phyloP scores from a whole-genome alignment of 129 eudicot species.

The Silybum marianum region DNA sequence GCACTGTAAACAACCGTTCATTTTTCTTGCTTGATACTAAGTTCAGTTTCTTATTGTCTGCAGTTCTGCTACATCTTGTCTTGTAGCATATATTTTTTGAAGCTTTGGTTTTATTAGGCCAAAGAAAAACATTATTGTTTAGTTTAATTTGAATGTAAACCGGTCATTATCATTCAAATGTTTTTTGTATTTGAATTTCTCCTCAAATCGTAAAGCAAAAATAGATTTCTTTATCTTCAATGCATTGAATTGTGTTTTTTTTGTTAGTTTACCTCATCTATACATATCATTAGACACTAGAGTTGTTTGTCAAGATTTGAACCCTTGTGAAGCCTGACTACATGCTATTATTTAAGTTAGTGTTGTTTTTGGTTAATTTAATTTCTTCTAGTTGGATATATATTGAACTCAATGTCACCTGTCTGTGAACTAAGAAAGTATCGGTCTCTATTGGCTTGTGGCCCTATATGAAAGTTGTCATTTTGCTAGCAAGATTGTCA shows the following conservation, averaged over 20 bases:
- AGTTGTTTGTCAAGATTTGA: background rate
- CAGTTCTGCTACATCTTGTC: conserved; percentile 12
- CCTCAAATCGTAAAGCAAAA: background rate
- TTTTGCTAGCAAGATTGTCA: conserved; percentile 8
- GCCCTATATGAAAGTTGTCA: conserved; percentile 3
- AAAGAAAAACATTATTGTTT: background rate
- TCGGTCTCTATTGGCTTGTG: background rate
- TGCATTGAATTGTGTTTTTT: background rate
- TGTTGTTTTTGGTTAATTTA: background rate
- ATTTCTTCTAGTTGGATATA: background rate
- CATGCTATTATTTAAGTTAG: background rate
- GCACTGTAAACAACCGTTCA: background rate
- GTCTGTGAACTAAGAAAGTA: conserved; percentile 5
- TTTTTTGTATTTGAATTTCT: background rate
- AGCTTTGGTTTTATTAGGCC: conserved; percentile 8
- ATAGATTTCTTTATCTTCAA: background rate
- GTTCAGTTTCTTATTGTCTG: background rate
- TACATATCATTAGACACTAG: background rate
- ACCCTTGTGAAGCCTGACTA: background rate
- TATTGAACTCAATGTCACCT: background rate
- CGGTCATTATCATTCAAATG: background rate
- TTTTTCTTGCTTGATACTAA: conserved; percentile 27
- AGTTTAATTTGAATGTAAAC: conserved; percentile 13
- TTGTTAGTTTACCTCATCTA: background rate
- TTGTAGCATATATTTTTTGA: background rate